A percentile compares a stretch with the other conserved stretches of the same genome.
phyloP scores from a whole-genome alignment of 805 yeast genomes.

The Metschnikowia drakensbergensis region DNA sequence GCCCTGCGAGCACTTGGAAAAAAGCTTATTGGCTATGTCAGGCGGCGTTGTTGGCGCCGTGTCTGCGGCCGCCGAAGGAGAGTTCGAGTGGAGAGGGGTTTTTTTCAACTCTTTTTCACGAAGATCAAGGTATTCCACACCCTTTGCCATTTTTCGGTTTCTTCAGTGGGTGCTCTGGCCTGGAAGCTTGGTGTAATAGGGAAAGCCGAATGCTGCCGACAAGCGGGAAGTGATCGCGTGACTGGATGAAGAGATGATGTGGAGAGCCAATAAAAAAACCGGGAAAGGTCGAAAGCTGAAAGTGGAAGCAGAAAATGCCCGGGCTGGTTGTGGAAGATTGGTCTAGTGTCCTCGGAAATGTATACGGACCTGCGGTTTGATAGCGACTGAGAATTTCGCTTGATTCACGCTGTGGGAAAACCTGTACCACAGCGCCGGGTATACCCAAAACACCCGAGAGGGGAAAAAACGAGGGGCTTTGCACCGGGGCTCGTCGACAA shows the following conservation, averaged over 20 bases:
- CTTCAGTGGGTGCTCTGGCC: neutral
- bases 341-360: neutral
- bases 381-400: slow-evolving; percentile 4
- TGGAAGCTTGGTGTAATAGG: neutral
- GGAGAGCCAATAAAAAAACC: neutral
- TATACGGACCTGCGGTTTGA: neutral
- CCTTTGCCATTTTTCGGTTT: neutral
- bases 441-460: neutral
- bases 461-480: neutral
- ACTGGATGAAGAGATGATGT: neutral
- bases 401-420: slow-evolving; percentile 1
- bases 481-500: too few species aligned
- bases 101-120: neutral
- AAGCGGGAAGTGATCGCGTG: neutral
- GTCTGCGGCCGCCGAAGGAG: neutral
- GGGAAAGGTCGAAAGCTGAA: neutral
- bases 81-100: neutral
- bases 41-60: slow-evolving; percentile 16
- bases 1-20: slow-evolving; percentile 33
- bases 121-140: neutral
- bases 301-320: neutral
- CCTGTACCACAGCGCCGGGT: neutral
- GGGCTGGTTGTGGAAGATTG: neutral
- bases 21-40: slow-evolving; percentile 20
- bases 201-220: neutral